Conservation (phyloP, 2,329 filamentous ascomycete species). For the Aspergillus fumigatus region DNA sequence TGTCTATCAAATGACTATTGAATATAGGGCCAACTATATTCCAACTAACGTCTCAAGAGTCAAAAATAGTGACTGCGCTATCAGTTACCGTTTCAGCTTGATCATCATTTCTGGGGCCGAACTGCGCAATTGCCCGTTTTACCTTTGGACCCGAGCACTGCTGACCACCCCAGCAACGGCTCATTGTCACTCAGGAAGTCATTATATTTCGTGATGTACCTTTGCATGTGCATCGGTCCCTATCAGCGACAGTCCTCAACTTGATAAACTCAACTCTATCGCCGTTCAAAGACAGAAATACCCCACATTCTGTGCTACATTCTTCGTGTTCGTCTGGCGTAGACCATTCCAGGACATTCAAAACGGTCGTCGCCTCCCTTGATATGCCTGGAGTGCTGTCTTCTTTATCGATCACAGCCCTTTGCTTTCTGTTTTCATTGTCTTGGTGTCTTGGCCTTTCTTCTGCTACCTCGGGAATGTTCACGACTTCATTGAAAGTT, state of each 20-base stretch:
- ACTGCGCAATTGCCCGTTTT: neutral
- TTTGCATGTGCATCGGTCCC: neutral
- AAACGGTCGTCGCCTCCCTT: conserved; percentile 10
- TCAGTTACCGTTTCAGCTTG: neutral
- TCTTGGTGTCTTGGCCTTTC: conserved; percentile 9
- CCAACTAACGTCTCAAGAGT: neutral
- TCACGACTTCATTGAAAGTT: neutral
- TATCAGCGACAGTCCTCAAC: neutral
- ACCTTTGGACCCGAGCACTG: neutral
- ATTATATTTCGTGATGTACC: neutral
- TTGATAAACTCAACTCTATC: neutral
- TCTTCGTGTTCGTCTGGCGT: conserved; percentile 5
- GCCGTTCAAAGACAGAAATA: neutral
- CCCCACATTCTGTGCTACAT: conserved; percentile 17
- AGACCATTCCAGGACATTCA: conserved; percentile 3
- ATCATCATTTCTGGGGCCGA: neutral
- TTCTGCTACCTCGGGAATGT: conserved; percentile 4
- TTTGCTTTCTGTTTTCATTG: conserved; percentile 2
- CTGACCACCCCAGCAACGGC: neutral
- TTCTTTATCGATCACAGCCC: conserved; percentile 3
- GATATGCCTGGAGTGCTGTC: conserved; percentile 14
- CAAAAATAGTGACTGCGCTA: neutral
- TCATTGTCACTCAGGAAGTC: neutral
- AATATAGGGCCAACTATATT: neutral
- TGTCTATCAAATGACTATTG: neutral